Evolutionary conservation across 73 alveolate species (phyloP).

Genomic region (Tetrahymena borealis): DNA sequence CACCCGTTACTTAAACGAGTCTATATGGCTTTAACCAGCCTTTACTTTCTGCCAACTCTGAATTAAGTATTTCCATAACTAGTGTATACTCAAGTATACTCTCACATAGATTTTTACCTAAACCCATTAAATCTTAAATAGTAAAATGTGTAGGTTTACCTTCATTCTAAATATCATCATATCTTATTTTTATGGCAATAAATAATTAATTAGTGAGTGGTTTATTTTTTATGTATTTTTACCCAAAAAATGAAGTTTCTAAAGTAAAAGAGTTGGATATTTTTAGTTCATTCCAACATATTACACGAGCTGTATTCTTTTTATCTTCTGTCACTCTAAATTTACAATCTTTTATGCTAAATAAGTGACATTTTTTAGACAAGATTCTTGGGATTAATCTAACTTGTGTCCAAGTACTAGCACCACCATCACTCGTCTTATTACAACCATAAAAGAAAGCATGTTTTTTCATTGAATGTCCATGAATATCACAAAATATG

Average conservation of each 20-base stretch:
- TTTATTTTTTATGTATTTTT: neutral
- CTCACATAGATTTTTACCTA: neutral
- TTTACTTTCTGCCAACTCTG: neutral
- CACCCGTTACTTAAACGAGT: neutral
- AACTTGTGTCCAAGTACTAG: slow-evolving; percentile 12
- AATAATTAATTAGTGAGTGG: neutral
- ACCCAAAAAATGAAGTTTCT: slow-evolving; percentile 49
- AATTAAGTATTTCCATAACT: neutral
- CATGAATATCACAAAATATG: slow-evolving; percentile 82
- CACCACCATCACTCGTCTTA: slow-evolving; percentile 5
- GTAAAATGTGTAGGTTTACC: neutral
- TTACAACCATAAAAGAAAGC: slow-evolving; percentile 78
- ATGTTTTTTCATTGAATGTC: slow-evolving; percentile 79
- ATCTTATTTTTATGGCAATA: neutral
- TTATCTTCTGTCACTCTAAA: slow-evolving; percentile 23
- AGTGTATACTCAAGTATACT: neutral
- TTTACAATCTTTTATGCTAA: slow-evolving; percentile 21
- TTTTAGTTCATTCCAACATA: neutral
- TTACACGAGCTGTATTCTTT: slow-evolving; percentile 42
- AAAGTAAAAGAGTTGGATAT: slow-evolving; percentile 22
- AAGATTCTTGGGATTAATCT: slow-evolving; percentile 31
- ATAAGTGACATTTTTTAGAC: slow-evolving; percentile 8
- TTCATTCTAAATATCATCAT: neutral
- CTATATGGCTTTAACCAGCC: neutral
- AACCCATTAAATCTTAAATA: neutral